Conservation (phyloP, 768 basidiomycete species). For the Phaffia tasmanica region DNA sequence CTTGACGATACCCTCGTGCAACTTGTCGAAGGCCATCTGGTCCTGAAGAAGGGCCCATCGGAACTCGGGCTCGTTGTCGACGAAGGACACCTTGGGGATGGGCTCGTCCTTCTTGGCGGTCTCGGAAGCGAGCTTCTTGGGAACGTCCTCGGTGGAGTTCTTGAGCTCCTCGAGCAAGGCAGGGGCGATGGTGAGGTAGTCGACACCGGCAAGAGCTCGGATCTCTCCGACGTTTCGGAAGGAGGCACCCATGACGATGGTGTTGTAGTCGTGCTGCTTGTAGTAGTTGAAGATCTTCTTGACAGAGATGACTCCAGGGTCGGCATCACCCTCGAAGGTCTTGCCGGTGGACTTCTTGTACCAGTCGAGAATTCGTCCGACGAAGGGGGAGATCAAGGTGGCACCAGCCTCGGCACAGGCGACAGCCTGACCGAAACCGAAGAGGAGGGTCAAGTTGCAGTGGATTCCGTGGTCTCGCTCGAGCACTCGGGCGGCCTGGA, state of each 20-base stretch:
- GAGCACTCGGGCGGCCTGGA: conserved; percentile 93
- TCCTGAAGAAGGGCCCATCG: conserved; percentile 86
- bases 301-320: conserved; percentile 68
- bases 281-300: conserved; percentile 99
- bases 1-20: conserved; percentile 96
- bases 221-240: conserved; percentile 99
- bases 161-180: conserved; percentile 83
- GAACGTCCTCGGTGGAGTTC: conserved; percentile 61
- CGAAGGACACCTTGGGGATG: conserved; percentile 65
- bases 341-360: conserved; percentile 69
- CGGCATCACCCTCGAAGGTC: conserved; percentile 67
- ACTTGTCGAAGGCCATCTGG: conserved; percentile 95
- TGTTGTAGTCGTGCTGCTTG: conserved; percentile 96
- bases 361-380: conserved; percentile 99
- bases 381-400: conserved; percentile 97
- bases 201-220: conserved; percentile 85
- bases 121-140: conserved; percentile 66
- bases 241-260: conserved; percentile 99
- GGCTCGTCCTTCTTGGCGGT: conserved; percentile 45
- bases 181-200: conserved; percentile 94
- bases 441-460: conserved; percentile 97
- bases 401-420: conserved; percentile 97
- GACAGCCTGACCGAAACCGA: conserved; percentile 97
- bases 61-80: conserved; percentile 94
- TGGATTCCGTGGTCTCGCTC: conserved; percentile 87